Evolutionary conservation across 768 basidiomycete species (phyloP).

Genomic region (Tricholoma hemisulphureum): DNA sequence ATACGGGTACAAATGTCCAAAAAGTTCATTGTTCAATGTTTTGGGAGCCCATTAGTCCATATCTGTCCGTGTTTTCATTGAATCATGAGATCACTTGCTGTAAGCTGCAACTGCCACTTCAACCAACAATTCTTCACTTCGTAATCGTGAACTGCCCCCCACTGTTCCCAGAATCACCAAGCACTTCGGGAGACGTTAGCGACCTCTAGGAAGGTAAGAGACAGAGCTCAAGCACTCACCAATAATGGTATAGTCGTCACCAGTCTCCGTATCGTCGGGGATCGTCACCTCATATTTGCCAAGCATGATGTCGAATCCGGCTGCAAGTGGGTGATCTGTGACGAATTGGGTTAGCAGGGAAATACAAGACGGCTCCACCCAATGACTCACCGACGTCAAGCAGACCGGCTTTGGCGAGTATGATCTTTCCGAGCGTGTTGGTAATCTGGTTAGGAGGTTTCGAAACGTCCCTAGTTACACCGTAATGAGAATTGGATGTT

Average conservation of each 20-base stretch:
- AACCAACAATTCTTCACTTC: slow-evolving; percentile 23
- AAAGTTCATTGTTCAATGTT: neutral
- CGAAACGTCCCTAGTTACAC: slow-evolving; percentile 36
- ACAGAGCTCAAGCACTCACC: slow-evolving; percentile 29
- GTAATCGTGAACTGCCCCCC: slow-evolving; percentile 46
- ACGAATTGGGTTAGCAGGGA: slow-evolving; percentile 1
- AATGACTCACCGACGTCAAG: slow-evolving; percentile 31
- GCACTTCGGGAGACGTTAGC: slow-evolving; percentile 23
- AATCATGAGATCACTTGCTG: slow-evolving; percentile 2
- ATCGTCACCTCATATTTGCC: slow-evolving; percentile 34
- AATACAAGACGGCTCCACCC: neutral
- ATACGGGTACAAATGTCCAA: neutral
- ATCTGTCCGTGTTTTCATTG: slow-evolving; percentile 5
- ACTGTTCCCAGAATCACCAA: slow-evolving; percentile 36
- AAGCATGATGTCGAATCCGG: slow-evolving; percentile 36
- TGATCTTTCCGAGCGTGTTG: slow-evolving; percentile 41
- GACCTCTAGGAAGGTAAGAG: neutral
- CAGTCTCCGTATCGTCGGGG: slow-evolving; percentile 30
- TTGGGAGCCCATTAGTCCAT: slow-evolving; percentile 6
- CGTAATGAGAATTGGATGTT: neutral
- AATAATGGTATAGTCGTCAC: slow-evolving; percentile 36
- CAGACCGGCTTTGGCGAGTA: slow-evolving; percentile 35
- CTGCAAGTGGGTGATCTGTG: slow-evolving; percentile 31
- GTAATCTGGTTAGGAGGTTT: slow-evolving; percentile 45
- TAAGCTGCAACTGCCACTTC: no score